Conservation (phyloP, 179 eudicot species). For the Nepenthes alata region DNA sequence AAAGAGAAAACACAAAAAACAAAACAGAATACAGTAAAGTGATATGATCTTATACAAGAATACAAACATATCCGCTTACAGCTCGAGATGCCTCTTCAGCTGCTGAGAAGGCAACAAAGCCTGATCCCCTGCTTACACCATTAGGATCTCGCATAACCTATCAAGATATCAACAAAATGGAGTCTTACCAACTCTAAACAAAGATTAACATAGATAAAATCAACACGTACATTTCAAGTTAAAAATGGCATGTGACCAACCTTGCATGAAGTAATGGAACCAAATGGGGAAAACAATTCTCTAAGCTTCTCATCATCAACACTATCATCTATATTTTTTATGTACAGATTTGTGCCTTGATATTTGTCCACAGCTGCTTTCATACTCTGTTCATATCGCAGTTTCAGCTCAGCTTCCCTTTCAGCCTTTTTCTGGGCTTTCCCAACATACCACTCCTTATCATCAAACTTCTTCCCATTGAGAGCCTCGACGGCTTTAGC, state of each 20-base stretch:
- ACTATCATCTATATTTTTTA: conserved; percentile 65
- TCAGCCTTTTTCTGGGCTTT: conserved; percentile 83
- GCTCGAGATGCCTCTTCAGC: conserved; percentile 78
- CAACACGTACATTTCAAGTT: neutral
- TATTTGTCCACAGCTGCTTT: conserved; percentile 54
- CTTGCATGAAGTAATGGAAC: conserved; percentile 70
- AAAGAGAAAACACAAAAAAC: neutral
- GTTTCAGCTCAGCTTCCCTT: conserved; percentile 53
- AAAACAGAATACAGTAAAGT: neutral
- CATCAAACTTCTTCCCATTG: conserved; percentile 50
- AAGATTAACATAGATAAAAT: neutral
- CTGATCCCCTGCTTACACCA: conserved; percentile 83
- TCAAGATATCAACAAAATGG: neutral
- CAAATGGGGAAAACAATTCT: conserved; percentile 56
- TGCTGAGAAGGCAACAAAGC: conserved; percentile 74
- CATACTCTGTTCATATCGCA: conserved; percentile 47
- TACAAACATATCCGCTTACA: conserved; percentile 30
- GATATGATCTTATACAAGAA: neutral
- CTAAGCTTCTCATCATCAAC: conserved; percentile 62
- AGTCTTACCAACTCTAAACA: neutral
- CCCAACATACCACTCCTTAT: conserved; percentile 83
- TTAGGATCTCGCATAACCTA: conserved; percentile 76
- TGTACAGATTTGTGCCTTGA: conserved; percentile 54
- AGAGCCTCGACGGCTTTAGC: conserved; percentile 58
- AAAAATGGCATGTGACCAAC: conserved; percentile 17